phyloP scores from a whole-genome alignment of 306 rosid species.

The Ceratonia siliqua region DNA sequence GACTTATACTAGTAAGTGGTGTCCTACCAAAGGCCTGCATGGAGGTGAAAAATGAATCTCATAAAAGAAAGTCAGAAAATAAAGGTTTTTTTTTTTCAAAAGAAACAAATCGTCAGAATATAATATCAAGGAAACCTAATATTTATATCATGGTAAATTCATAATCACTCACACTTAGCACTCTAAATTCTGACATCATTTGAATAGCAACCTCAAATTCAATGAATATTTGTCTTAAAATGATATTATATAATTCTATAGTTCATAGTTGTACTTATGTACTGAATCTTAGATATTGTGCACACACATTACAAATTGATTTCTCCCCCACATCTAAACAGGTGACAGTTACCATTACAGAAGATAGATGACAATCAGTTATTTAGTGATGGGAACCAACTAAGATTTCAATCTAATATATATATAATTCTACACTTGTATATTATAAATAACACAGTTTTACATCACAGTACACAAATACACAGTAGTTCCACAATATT shows the following conservation, averaged over 20 bases:
- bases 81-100: not conserved
- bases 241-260: not conserved
- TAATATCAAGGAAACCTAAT: slow-evolving; percentile 24
- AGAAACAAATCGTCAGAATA: not conserved
- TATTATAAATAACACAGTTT: no score
- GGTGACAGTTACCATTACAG: not conserved
- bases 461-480: no score
- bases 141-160: slow-evolving; percentile 13
- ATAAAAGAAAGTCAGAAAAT: slow-evolving; percentile 16
- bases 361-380: slow-evolving; percentile 3
- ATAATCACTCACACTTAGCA: not conserved
- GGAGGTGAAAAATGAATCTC: slow-evolving; percentile 33
- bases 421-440: no score
- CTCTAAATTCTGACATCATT: not conserved
- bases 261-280: no score
- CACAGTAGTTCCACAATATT: no score
- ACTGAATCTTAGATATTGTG: no score
- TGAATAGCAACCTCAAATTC: no score
- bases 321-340: slow-evolving; percentile 16
- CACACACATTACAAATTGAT: slow-evolving; percentile 7
- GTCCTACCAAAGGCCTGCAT: slow-evolving; percentile 92
- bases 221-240: no score
- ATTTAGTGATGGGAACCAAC: no score
- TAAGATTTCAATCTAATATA: no score
- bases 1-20: slow-evolving; percentile 85